Conservation (phyloP, 2,329 filamentous ascomycete genomes). For the Dactylella cylindrospora region DNA sequence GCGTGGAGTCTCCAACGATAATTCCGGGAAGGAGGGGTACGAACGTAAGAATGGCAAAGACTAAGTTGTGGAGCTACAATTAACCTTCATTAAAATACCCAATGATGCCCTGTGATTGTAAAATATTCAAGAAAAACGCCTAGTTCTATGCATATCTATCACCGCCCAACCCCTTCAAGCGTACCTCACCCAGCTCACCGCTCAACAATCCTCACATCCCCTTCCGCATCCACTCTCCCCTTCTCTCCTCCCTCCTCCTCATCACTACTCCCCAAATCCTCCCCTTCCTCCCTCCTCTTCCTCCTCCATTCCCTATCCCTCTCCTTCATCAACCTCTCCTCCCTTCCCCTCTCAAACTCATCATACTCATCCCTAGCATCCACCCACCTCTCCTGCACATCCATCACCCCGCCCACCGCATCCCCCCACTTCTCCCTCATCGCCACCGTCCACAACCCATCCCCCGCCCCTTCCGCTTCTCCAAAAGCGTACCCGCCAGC, state of each 20-base stretch:
- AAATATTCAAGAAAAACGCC: no score
- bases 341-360: constrained; percentile 65
- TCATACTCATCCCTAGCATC: constrained; percentile 88
- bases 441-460: constrained; percentile 94
- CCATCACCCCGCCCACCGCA: constrained; percentile 75
- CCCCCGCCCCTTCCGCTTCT: constrained; percentile 84
- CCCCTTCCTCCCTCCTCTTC: constrained; percentile 28
- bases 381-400: constrained; percentile 95
- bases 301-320: constrained; percentile 45
- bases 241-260: constrained; percentile 15
- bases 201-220: constrained; percentile 14
- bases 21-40: no score
- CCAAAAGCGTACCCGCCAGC: constrained; percentile 93
- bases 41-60: no score
- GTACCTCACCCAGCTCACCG: not conserved
- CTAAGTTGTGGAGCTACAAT: no score
- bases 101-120: no score
- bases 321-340: constrained; percentile 51
- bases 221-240: not conserved
- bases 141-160: no score
- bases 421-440: constrained; percentile 72
- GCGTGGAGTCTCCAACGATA: no score
- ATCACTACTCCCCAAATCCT: constrained; percentile 29
- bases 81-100: no score
- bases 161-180: not conserved